Percentiles rank a stretch among this genome's conserved stretches.
These are phyloP conservation scores for Panicum hallii DNA, from an alignment of 202 grass and related monocot genomes.

Conservation along the genomic window DNA sequence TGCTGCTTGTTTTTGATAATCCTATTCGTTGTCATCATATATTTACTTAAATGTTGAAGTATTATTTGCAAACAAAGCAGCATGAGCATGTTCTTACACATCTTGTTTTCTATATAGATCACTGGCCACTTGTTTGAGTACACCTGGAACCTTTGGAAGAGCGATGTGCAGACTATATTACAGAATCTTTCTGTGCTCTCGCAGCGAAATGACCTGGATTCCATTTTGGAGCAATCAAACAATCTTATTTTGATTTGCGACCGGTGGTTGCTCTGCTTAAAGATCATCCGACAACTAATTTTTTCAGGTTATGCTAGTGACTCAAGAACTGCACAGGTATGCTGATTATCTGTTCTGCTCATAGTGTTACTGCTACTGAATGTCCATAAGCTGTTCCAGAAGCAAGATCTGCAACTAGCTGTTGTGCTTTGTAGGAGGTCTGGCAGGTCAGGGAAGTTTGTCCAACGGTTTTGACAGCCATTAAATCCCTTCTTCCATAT, in stretches of 20 bases:
- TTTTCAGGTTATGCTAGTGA: constrained; percentile 92
- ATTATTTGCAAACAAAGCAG: constrained; percentile 10
- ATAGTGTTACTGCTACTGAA: constrained; percentile 24
- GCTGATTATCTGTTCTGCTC: constrained; percentile 37
- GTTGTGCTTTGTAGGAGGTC: constrained; percentile 72
- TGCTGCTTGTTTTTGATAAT: constrained; percentile 24
- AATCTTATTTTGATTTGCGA: constrained; percentile 85
- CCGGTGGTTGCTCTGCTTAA: constrained; percentile 90
- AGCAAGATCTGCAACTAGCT: constrained; percentile 33
- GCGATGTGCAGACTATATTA: constrained; percentile 84
- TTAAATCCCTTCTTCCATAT: constrained; percentile 94
- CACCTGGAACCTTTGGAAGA: constrained; percentile 98
- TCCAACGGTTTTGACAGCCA: constrained; percentile 83
- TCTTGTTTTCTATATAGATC: constrained; percentile 64
- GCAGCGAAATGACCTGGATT: constrained; percentile 66
- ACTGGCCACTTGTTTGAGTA: constrained; percentile 92
- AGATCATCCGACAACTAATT: constrained; percentile 82
- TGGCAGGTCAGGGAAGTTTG: constrained; percentile 97
- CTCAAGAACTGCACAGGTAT: constrained; percentile 86
- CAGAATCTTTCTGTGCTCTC: constrained; percentile 88
- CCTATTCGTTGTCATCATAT: constrained; percentile 1
- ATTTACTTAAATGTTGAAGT: constrained; percentile 11
- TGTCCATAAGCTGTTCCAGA: constrained; percentile 43
- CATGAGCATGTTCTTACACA: constrained; percentile 17
- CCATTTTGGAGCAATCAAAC: constrained; percentile 69